Base-by-base conservation (phyloP, 2,329 filamentous ascomycete species). In the Neonectria magnoliae region DNA sequence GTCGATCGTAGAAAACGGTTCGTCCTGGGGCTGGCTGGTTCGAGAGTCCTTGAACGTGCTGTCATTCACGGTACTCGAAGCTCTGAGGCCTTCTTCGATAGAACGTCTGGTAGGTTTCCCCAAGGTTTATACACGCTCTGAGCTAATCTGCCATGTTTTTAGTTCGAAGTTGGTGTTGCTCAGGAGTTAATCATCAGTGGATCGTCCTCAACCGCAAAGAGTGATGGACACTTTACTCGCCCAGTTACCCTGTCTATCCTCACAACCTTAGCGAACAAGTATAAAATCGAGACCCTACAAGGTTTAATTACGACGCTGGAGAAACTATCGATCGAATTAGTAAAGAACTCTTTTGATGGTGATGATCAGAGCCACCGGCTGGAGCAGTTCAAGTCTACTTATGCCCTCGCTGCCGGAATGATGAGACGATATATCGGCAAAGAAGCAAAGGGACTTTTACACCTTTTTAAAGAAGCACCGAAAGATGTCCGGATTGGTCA, bases 261-360 rank as follows among this genome's bases (percentile, higher is more conserved):
- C 11, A 77, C 79, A 2, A 76, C 81, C 4, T 68, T 85, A 29
- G 77, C 81, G 53, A 85, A 85, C 70, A 85, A 84, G 65, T 79
- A 81, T 70, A 78, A 78, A 36, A 73, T 80, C 18, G 81, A 81
- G 66, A 75, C 68, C 7, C 54, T 74, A 7, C 67, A 66, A 8
- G 62, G 65, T 6, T 64, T 80, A 5, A 69, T 79, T 41, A 16
- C 66, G 4, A 59, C 66, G 9, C 53, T 80, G 1, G 75, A 79
- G 57, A 61, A 73, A 20, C 69, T 68, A 11, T 60, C 76, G 7
- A 52, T 65, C 2, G 57, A 16, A 18, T 62, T 76, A 10, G 22
- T 79, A 9, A 54, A 64, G 9, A 53, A 51, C 3, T 62, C 69
- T 7, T 47, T 50, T 2, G 66, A 68, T 1, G 65, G 69, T 5